Base-by-base conservation (phyloP, 768 basidiomycete genomes). In the Phlegmacium glaucopus region DNA sequence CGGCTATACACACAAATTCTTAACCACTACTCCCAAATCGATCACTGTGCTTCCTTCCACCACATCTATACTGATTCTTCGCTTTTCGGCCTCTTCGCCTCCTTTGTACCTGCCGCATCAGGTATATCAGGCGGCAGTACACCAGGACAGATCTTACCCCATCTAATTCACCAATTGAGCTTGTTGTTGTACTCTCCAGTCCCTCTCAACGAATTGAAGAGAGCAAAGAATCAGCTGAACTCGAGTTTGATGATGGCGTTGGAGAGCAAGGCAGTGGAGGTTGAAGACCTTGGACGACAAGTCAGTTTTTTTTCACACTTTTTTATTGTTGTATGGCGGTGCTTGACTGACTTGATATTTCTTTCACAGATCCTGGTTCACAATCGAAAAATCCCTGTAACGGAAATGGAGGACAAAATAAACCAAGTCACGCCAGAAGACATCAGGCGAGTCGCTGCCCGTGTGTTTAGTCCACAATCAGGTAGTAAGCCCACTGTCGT, bases 1-100 rank as follows among this genome's bases (percentile, higher is more conserved):
- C 86, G 95, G 18, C 71, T 97, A 25, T 97, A 98, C 72, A 95
- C 93, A 9, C 85, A 93, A 62, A 92, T 98, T 59, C 83, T 98
- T 48, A 97, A 98, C 65, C 87, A 90, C 61, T 90, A 93, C 72
- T 81, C 92, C 42, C 85, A 90, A 60, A 80, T 98, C 59, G 95
- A 98, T 65, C 91, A 94, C 65, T 97, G 94, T 65, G 86, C 90
- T 8, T 87, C 91, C 15, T 97, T 96, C 85, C 94, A 98, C 64
- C 95, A 98, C 68, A 94, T 94, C 61, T 98, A 97, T 68, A 83
- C 84, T 47, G 94, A 97, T 64, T 90, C 91, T 0, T 92, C 92
- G 4, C 75, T 98, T 5, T 96, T 97, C 64, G 95, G 94, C 2
- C 75, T 98, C 30, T 87, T 89, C 58, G 92, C 91, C 1, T 83